phyloP scores from a whole-genome alignment of 1,139 yeast species.

The Groenewaldozyma auringiensis region DNA sequence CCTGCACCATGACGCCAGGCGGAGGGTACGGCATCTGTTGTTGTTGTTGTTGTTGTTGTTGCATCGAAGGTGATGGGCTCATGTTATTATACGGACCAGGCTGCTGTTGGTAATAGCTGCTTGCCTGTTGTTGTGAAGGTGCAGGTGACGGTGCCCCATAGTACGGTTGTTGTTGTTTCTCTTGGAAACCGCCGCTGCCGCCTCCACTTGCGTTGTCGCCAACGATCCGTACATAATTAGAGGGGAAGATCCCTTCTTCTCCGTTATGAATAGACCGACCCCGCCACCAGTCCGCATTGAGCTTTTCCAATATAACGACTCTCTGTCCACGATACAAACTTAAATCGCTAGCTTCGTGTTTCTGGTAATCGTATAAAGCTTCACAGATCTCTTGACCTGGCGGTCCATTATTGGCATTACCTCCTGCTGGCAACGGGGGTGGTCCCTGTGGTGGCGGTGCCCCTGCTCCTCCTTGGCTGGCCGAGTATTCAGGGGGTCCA shows the following conservation, averaged over 20 bases:
- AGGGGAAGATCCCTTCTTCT: slow-evolving; percentile 77
- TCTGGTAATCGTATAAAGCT: slow-evolving; percentile 63
- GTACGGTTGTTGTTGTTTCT: slow-evolving; percentile 30
- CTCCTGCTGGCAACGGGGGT: slow-evolving; percentile 18
- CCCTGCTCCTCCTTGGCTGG: background rate
- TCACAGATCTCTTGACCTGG: slow-evolving; percentile 40
- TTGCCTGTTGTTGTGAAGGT: slow-evolving; percentile 17
- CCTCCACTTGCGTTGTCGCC: slow-evolving; percentile 4
- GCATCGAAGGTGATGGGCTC: background rate
- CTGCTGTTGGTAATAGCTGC: slow-evolving; percentile 8
- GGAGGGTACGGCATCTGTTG: slow-evolving; percentile 16
- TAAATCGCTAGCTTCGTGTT: slow-evolving; percentile 70
- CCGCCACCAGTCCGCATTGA: slow-evolving; percentile 88
- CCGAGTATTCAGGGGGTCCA: slow-evolving; percentile 3
- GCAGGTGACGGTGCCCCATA: slow-evolving; percentile 12
- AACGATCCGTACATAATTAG: slow-evolving; percentile 46
- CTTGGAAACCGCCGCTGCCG: no score
- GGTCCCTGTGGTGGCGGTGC: slow-evolving; percentile 15
- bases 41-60: slow-evolving; percentile 21
- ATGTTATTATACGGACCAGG: slow-evolving; percentile 25
- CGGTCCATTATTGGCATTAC: slow-evolving; percentile 5
- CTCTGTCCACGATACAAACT: slow-evolving; percentile 57
- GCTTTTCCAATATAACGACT: slow-evolving; percentile 60
- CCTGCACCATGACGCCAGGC: slow-evolving; percentile 19
- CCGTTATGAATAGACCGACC: slow-evolving; percentile 56